Percentiles rank a stretch among this genome's conserved stretches.
Conservation (phyloP, 371 early-diverging fungal genomes). For the Mortierella polycephala region DNA sequence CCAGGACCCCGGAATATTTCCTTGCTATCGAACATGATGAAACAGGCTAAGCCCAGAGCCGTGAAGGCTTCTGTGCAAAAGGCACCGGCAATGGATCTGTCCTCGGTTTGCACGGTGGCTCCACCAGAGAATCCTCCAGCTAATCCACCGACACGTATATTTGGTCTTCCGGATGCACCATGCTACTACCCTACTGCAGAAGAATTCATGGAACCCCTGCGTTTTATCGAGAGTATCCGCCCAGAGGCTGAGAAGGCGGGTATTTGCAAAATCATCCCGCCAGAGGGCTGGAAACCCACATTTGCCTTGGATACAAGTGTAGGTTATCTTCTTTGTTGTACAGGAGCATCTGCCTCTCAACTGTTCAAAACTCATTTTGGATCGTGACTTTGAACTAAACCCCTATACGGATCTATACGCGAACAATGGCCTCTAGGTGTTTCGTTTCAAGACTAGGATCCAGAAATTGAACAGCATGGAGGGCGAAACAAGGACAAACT, state of each 20-base stretch:
- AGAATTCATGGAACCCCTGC: slow-evolving; percentile 88
- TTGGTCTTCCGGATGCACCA: slow-evolving; percentile 80
- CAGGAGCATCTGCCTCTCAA: neutral
- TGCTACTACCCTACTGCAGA: slow-evolving; percentile 85
- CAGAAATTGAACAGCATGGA: slow-evolving; percentile 94
- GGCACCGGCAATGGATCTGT: slow-evolving; percentile 52
- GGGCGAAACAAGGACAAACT: slow-evolving; percentile 85
- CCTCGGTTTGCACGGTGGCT: slow-evolving; percentile 49
- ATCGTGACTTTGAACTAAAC: neutral
- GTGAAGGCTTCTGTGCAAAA: slow-evolving; percentile 17
- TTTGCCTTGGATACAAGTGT: slow-evolving; percentile 90
- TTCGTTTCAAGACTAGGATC: slow-evolving; percentile 89
- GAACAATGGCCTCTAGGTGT: slow-evolving; percentile 63
- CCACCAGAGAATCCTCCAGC: slow-evolving; percentile 48
- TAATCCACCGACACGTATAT: slow-evolving; percentile 58
- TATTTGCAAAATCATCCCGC: slow-evolving; percentile 94
- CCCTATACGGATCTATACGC: neutral
- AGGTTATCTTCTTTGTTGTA: neutral
- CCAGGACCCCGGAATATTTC: neutral
- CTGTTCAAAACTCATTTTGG: neutral
- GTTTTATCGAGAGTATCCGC: slow-evolving; percentile 86
- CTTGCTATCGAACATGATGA: slow-evolving; percentile 29
- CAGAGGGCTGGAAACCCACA: slow-evolving; percentile 81
- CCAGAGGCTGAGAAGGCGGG: slow-evolving; percentile 87
- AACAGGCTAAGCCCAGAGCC: slow-evolving; percentile 30